phyloP scores from a whole-genome alignment of 257 asterid genomes.

The Primulina tabacum region DNA sequence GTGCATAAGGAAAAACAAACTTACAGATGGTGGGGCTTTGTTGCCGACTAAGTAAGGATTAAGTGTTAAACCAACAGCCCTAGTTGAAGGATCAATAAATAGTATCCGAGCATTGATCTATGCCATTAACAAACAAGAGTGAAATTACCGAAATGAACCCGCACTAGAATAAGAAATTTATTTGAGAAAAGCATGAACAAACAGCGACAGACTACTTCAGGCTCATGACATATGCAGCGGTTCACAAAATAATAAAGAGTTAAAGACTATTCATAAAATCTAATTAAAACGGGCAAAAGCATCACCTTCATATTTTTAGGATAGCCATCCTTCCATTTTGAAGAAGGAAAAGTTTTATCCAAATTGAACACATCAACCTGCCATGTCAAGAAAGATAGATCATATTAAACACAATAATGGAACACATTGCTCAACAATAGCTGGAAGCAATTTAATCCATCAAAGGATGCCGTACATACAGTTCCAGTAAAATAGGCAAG shows the following conservation, averaged over 20 bases:
- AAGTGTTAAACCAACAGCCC: constrained; percentile 97
- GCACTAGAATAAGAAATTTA: neutral
- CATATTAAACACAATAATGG: constrained; percentile 15
- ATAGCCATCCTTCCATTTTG: constrained; percentile 81
- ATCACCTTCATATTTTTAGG: constrained; percentile 75
- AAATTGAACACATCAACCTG: constrained; percentile 88
- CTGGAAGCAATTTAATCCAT: constrained; percentile 18
- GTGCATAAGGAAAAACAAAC: constrained; percentile 30
- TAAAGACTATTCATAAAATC: constrained; percentile 6
- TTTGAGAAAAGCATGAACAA: too few species aligned
- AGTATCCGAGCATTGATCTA: constrained; percentile 94
- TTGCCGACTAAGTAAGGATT: constrained; percentile 72
- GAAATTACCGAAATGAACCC: constrained; percentile 16
- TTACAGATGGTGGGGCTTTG: constrained; percentile 80
- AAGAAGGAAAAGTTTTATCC: constrained; percentile 57
- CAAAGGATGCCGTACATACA: constrained; percentile 48
- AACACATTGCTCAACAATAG: constrained; percentile 10
- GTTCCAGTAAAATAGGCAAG: constrained; percentile 95
- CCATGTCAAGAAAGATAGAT: constrained; percentile 22
- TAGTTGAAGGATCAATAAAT: constrained; percentile 86
- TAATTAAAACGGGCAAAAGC: constrained; percentile 12
- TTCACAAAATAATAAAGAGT: constrained; percentile 8
- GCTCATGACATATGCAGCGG: neutral
- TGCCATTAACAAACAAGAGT: constrained; percentile 24
- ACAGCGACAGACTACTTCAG: neutral